Evolutionary conservation across 163 green algal genomes (phyloP), one percentile per base, ranked within the genome.

Genomic region (Prototheca cutis): DNA sequence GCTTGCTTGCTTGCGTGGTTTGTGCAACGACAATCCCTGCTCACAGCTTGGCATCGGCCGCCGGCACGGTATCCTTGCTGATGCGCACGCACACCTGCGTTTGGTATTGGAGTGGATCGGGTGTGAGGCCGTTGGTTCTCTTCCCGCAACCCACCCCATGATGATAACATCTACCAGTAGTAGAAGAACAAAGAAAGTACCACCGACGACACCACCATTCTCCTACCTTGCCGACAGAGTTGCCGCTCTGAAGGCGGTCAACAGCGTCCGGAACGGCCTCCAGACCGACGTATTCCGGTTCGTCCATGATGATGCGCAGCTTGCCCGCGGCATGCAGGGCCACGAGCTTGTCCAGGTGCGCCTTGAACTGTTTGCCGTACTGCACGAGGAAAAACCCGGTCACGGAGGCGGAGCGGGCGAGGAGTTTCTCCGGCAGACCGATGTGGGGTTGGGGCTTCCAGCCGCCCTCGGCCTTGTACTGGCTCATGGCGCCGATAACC

Each of bases 361-460:
- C 13, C 18, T 58, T 55, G 55, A 80, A 84, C 15, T 71, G 30
- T 19, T 48, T 6, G 0, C 67, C 48, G 58, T 88, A 81, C 31
- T 82, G 68, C 30, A 88, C 65, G 48, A 96, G 75, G 76, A 96
- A 95, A 76, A 96, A 96, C 10, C 89, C 89, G 2, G 63, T 55
- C 27, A 86, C 63, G 6, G 70, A 67, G 23, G 83, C 74, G 29
- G 49, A 74, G 55, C 85, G 90, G 62, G 62, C 78, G 23, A 94
- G 76, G 65, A 94, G 80, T 65, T 85, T 85, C 74, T 96, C 89
- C 29, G 75, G 67, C 4, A 95, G 53, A 24, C 86, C 89, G 2
- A 63, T 55, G 42, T 84, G 59, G 13, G 45, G 60, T 25, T 62
- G 62, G 15, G 61, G 64, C 4, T 68, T 40, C 88, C 88, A 95